Evolutionary conservation across 1,284 basidiomycete genomes (phyloP).

Genomic region (Pyrrhoderma lamaoense): DNA sequence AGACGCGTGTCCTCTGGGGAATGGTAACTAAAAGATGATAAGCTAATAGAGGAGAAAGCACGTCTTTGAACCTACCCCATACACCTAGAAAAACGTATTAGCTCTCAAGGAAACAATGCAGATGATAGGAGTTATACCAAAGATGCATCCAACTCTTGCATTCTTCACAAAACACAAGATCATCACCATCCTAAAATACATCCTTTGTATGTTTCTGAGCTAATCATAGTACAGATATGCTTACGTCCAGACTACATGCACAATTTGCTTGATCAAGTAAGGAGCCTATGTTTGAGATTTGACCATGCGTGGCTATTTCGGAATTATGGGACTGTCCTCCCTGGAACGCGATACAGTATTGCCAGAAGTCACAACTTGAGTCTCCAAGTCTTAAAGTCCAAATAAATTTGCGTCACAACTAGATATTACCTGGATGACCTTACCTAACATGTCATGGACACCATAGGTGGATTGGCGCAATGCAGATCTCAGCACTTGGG

Average conservation of each 20-base stretch:
- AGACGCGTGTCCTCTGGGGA: conserved; percentile 47
- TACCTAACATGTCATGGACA: conserved; percentile 15
- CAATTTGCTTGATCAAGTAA: conserved; percentile 31
- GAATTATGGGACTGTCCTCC: background rate
- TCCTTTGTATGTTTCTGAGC: background rate
- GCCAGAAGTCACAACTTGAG: conserved; percentile 27
- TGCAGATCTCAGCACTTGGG: conserved; percentile 11
- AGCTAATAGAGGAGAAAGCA: background rate
- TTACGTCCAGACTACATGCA: conserved; percentile 56
- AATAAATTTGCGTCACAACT: background rate
- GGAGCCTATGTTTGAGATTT: conserved; percentile 1
- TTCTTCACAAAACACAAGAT: conserved; percentile 54
- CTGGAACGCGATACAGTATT: background rate
- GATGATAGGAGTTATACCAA: conserved; percentile 41
- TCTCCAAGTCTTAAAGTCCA: conserved; percentile 37
- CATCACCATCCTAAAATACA: conserved; percentile 40
- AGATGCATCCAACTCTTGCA: conserved; percentile 68
- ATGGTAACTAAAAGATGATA: conserved; percentile 46
- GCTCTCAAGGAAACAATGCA: conserved; percentile 20
- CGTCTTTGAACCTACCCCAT: conserved; percentile 48
- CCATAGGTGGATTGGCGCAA: conserved; percentile 10
- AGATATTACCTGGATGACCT: background rate
- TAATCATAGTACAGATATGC: conserved; percentile 17
- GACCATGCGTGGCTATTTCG: background rate
- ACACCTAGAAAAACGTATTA: conserved; percentile 46